These are phyloP conservation scores for Aspergillus sp. DNA, from an alignment of 2,329 filamentous ascomycete genomes.

Conservation along the genomic window DNA sequence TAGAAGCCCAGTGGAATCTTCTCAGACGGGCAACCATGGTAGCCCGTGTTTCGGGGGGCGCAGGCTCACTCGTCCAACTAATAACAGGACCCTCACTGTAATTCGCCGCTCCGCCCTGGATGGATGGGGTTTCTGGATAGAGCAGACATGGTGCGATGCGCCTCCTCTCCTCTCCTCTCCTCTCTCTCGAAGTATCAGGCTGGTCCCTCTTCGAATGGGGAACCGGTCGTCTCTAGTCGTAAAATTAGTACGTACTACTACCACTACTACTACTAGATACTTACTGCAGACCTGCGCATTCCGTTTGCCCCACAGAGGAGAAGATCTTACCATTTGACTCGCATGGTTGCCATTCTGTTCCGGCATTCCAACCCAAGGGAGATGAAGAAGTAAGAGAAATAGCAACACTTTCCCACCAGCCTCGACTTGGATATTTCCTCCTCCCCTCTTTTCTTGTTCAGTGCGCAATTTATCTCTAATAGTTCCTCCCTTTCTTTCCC, in stretches of 20 bases:
- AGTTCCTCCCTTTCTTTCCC: background rate
- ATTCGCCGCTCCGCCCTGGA: background rate
- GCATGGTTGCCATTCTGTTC: conserved; percentile 13
- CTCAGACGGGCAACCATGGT: background rate
- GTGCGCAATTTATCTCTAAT: background rate
- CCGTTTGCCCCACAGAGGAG: conserved; percentile 5
- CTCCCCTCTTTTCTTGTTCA: background rate
- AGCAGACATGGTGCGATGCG: background rate
- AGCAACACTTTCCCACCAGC: background rate
- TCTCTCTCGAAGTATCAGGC: no score
- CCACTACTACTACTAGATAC: background rate
- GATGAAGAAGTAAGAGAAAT: background rate
- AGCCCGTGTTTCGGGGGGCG: background rate
- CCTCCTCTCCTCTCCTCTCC: no score
- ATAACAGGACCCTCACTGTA: background rate
- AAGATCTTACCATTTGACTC: conserved; percentile 16
- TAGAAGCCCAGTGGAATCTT: conserved; percentile 1
- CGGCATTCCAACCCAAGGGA: conserved; percentile 10
- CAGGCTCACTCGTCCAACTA: background rate
- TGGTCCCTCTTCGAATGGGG: no score
- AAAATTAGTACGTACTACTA: background rate
- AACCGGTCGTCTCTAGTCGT: no score
- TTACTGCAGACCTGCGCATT: background rate
- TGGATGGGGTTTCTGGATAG: background rate
- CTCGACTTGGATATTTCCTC: background rate